These are phyloP conservation scores for Drechslerella dactyloides DNA, from an alignment of 2,329 filamentous ascomycete genomes.

Conservation along the genomic window DNA sequence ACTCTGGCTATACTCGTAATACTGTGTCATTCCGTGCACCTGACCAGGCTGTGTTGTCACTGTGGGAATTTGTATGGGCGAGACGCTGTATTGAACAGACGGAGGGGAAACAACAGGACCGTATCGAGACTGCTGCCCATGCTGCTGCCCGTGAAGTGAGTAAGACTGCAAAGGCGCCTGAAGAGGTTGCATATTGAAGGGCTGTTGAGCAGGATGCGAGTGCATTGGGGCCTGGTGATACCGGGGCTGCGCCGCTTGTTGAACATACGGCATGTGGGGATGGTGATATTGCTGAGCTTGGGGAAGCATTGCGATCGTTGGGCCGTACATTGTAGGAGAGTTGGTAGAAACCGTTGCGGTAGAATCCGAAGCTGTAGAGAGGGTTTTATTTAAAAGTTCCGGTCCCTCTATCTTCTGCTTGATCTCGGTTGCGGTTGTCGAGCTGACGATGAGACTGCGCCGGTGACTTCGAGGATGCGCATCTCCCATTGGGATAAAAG, in stretches of 20 bases:
- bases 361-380: constrained; percentile 27
- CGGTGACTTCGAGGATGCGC: constrained; percentile 47
- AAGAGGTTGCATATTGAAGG: constrained; percentile 45
- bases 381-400: constrained; percentile 23
- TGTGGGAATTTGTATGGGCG: constrained; percentile 46
- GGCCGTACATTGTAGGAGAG: constrained; percentile 49
- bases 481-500: constrained; percentile 51
- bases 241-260: constrained; percentile 34
- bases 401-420: constrained; percentile 46
- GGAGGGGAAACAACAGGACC: constrained; percentile 30
- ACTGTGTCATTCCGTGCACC: constrained; percentile 33
- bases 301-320: constrained; percentile 42
- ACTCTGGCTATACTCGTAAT: constrained; percentile 49
- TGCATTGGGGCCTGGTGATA: constrained; percentile 36
- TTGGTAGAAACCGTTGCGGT: constrained; percentile 27
- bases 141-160: constrained; percentile 42
- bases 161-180: constrained; percentile 42
- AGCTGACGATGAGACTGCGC: constrained; percentile 51
- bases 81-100: constrained; percentile 39
- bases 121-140: constrained; percentile 44
- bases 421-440: constrained; percentile 48
- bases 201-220: constrained; percentile 33
- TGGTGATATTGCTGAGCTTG: constrained; percentile 44
- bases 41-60: constrained; percentile 41
- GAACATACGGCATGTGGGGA: constrained; percentile 37